phyloP scores from a whole-genome alignment of 2,329 filamentous ascomycete species.

The Ophiostoma novo-ulmi region DNA sequence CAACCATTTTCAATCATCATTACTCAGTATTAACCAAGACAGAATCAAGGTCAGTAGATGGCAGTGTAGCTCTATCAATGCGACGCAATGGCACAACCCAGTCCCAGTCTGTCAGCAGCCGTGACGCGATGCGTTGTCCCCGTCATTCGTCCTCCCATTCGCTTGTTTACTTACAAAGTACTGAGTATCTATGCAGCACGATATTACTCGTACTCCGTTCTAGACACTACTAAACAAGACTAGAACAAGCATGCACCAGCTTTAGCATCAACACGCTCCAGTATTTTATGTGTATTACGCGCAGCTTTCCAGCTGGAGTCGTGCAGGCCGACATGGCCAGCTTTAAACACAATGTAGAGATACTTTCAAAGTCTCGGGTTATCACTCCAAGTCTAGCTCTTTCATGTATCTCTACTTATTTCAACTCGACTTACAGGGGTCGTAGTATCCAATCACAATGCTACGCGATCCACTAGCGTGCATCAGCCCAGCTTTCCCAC shows the following conservation, averaged over 20 bases:
- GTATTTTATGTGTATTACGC: constrained; percentile 13
- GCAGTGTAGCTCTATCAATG: not conserved
- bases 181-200: not conserved
- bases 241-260: constrained; percentile 1
- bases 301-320: constrained; percentile 18
- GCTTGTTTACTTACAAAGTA: not conserved
- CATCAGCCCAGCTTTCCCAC: constrained; percentile 20
- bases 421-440: constrained; percentile 12
- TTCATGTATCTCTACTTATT: not conserved
- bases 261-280: not conserved
- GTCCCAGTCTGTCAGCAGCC: not conserved
- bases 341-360: not conserved
- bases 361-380: not conserved
- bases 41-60: not conserved
- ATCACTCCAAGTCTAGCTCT: not conserved
- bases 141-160: not conserved
- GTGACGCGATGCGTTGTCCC: constrained; percentile 15
- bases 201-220: not conserved
- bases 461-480: constrained; percentile 14
- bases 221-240: not conserved
- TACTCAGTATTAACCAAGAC: no score
- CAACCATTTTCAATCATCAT: no score
- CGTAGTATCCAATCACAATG: not conserved
- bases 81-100: not conserved
- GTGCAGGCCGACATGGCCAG: constrained; percentile 14